Base-by-base conservation (phyloP, 108 stramenopile genomes). In the Fragilariopsis cylindrus region DNA sequence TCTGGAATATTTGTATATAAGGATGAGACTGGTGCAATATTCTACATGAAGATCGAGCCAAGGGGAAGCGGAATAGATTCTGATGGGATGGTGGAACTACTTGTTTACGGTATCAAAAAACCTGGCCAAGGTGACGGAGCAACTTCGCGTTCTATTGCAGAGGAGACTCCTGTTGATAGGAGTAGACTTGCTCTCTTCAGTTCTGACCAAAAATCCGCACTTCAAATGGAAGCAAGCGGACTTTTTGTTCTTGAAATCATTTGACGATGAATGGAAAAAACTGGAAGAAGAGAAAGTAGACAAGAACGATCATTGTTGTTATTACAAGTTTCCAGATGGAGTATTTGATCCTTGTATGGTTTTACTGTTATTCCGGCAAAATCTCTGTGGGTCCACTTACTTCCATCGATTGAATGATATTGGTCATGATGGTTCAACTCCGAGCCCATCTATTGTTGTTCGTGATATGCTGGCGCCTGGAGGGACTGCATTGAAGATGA, bases 171-270 rank as follows among this genome's bases (percentile, higher is more conserved):
- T 91, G 60, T 45, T 65, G 40, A 79, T 91, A 16, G 82, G 80
- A 57, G 82, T 88, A 12, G 90, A 94, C 53, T 79, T 84, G 47
- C 65, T 91, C 9, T 84, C 86, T 0, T 77, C 84, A 19, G 82
- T 90, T 18, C 56, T 94, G 50, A 90, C 81, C 16, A 94, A 94
- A 54, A 94, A 91, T 50, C 89, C 89, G 6, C 81, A 84, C 47
- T 88, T 81, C 74, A 58, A 73, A 48, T 76, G 89, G 55, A 80
- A 81, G 8, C 18, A 77, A 3, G 58, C 77, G 3, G 93, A 94
- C 68, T 52, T 92, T 65, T 73, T 81, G 16, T 94, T 94, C 69
- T 53, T 94, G 7, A 72, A 78, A 56, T 71, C 70, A 5, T 94
- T 89, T 64, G 68, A 79, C 44, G 44, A 71, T 47, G 66, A 75